Conservation (phyloP, 345 rosid species). For the Eucalyptus shirleyi region DNA sequence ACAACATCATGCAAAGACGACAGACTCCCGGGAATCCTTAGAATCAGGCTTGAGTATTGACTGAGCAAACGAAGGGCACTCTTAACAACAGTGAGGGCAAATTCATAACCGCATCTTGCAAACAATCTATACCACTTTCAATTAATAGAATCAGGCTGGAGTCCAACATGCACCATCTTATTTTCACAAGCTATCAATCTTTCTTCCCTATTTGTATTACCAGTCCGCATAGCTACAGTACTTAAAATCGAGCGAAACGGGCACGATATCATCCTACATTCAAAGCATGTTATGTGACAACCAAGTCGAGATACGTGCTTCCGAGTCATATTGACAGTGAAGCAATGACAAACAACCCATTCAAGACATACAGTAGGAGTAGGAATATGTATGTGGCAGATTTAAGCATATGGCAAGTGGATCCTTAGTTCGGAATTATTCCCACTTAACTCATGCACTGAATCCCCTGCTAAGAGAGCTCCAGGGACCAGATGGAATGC, state of each 20-base stretch:
- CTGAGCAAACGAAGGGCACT: not conserved
- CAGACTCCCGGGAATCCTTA: not conserved
- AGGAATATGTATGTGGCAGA: not conserved
- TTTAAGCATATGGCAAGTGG: not conserved
- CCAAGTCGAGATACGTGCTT: no score
- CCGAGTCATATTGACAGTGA: not conserved
- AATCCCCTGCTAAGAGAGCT: conserved; percentile 74
- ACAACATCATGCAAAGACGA: not conserved
- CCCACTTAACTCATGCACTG: conserved; percentile 32
- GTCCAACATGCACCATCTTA: not conserved
- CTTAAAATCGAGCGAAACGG: no score
- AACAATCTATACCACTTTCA: not conserved
- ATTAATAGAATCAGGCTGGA: not conserved
- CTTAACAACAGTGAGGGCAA: not conserved
- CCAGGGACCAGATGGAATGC: conserved; percentile 61
- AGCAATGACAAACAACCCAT: not conserved
- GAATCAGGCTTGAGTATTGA: not conserved
- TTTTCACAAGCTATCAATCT: not conserved
- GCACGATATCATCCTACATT: no score
- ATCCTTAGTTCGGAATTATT: not conserved
- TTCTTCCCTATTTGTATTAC: not conserved
- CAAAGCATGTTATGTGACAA: no score
- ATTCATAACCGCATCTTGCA: not conserved
- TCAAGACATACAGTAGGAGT: not conserved
- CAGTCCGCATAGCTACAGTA: not conserved